Evolutionary conservation across 345 rosid genomes (phyloP), one percentile per base, ranked within the genome.

Genomic region (Salix dunnii): DNA sequence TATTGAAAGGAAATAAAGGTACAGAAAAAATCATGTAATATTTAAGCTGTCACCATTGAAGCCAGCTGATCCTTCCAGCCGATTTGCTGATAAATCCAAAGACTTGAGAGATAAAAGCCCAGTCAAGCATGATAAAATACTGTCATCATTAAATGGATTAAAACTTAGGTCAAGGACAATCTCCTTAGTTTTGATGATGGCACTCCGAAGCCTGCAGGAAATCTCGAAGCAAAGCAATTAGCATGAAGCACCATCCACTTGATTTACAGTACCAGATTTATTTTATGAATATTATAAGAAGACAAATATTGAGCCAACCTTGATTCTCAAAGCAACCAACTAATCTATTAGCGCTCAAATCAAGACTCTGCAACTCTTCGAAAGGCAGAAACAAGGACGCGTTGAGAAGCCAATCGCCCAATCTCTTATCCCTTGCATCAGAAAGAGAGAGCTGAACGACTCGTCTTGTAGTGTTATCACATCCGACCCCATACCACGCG

Each of bases 311-410:
- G 36, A 12, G 21, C 40, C 55, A 42, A 46, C 62, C 63, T 27
- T 64, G 61, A 48, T 65, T 48, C 21, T 74, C 71, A 30, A 23
- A 2, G 23, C 14, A 74, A 63, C 70, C 77, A 14, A 48, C 28
- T 12, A 74, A 30, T 8, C 12, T 10, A n/a, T 51, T 67, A 0
- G 2, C 5, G 2, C 9, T 10, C 2, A 74, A 21, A 20, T n/a
- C 2, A 6, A 74, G 77, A 64, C 1, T 2, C 1, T 8, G 7
- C 25, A 74, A 61, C 7, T 43, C 43, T 64, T 43, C 13, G 31
- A 74, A 74, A 13, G 71, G 71, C 20, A 74, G 62, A 65, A 74
- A 65, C 71, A 74, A 67, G 43, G 77, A 63, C 2, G 77, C 28
- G 21, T 74, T 74, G 20, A 74, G 62, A 16, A 43, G 31, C 71